Base-by-base conservation (phyloP, 208 protist species). In the Wallacemonas sp. region DNA sequence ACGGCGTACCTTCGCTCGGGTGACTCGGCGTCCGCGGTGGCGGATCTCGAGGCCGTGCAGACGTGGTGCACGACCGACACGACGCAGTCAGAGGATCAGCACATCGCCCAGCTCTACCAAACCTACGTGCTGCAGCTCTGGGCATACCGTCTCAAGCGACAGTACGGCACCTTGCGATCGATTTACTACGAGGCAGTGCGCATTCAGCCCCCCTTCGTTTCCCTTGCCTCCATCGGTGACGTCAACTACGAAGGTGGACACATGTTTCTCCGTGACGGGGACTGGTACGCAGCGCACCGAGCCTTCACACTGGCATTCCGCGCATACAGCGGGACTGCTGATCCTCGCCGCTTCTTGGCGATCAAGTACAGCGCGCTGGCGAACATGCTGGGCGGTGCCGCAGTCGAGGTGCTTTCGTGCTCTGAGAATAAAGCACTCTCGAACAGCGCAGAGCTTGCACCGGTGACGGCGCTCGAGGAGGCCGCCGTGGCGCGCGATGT, bases 361-460 rank as follows among this genome's bases (percentile, higher is more conserved):
- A 80, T 98, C 21, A 98, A 98, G 70, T 98, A 83, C 31, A 77
- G 98, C 9, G 83, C 98, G 15, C 64, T 99, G 21, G 80, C 95
- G 3, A 95, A 79, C 58, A 98, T 99, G 95, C 65, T 92, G 22
- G 63, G 54, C 28, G 75, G 72, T 31, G 54, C 68, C 11, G 73
- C 78, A 4, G 93, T 98, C 63, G 96, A 98, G 71, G 91, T 94
- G 22, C 98, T 99, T 49, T 94, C 97, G 60, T 81, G 82, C 14
- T 84, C 83, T 19, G 97, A 99, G 72, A 87, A 88, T 19, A 97
- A 96, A 67, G 63, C 88, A 39, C 98, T 86, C 66, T 86, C 95
- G 34, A 84, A 96, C 28, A 68, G 93, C 42, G 67, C 86, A 21
- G 90, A 98, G 59, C 97, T 99, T 33, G 62, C 89, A 17, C 86